These are phyloP conservation scores for Phyllosticta citriasiana DNA, from an alignment of 2,329 filamentous ascomycete species.

Conservation along the genomic window DNA sequence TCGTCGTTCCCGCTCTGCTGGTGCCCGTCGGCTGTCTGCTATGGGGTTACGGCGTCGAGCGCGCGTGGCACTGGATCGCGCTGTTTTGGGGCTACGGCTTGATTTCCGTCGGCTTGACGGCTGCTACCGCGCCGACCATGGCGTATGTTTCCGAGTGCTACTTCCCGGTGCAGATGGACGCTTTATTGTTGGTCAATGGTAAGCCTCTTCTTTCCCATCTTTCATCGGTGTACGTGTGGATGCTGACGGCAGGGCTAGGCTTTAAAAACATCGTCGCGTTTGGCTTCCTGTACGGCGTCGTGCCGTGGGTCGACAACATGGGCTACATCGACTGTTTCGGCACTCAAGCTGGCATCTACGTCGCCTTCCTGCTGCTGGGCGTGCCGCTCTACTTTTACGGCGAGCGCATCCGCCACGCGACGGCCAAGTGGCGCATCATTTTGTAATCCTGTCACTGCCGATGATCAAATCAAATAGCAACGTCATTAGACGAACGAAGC, in stretches of 20 bases:
- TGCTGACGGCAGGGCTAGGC: conserved; percentile 11
- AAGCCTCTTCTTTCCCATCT: neutral
- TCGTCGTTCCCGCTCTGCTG: conserved; percentile 32
- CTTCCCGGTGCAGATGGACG: conserved; percentile 27
- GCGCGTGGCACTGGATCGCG: conserved; percentile 33
- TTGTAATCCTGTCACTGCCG: conserved; percentile 9
- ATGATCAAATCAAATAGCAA: no score
- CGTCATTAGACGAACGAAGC: no score
- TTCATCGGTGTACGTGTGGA: neutral
- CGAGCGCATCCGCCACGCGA: conserved; percentile 22
- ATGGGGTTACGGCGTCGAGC: conserved; percentile 36
- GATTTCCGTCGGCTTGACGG: conserved; percentile 35
- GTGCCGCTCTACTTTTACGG: conserved; percentile 24
- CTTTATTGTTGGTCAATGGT: conserved; percentile 28
- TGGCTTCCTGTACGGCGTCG: conserved; percentile 36
- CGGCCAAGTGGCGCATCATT: conserved; percentile 28
- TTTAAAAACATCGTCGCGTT: conserved; percentile 41
- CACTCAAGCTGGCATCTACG: conserved; percentile 28
- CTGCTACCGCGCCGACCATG: conserved; percentile 27
- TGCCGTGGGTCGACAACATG: conserved; percentile 31
- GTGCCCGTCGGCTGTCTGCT: conserved; percentile 34
- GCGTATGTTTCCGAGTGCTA: conserved; percentile 34
- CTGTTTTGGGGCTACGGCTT: conserved; percentile 40
- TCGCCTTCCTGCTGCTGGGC: conserved; percentile 22
- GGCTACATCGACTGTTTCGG: conserved; percentile 29